Base-by-base conservation (phyloP, 768 basidiomycete species). In the Xerocomus spinulosus region DNA sequence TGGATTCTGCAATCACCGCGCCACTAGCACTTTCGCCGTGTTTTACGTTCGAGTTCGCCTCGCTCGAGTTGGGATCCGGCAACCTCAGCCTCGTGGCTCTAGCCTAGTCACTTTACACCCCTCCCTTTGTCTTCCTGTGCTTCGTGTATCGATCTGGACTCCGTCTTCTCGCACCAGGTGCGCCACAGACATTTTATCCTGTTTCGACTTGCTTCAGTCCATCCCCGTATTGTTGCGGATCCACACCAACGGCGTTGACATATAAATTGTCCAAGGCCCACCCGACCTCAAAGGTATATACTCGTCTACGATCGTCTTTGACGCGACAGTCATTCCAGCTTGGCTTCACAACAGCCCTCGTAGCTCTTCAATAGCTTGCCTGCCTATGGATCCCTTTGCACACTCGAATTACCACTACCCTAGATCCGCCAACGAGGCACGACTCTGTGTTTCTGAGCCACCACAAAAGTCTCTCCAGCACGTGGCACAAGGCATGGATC, bases 351-450 rank as follows among this genome's bases (percentile, higher is more conserved):
- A 37, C 50, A 44, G 30, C 28, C 36, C 35, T 38, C 26, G 33
- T 29, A 9, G 24, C 18, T 10, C 26, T 28, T 24, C 24, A 18
- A 14, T 23, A 18, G 37, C 20, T 24, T 4, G n/a, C 21, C 34
- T 14, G 17, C n/a, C 2, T 24, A 62, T 62, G 61, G 49, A 63
- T 18, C 8, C 18, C 43, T 53, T 52, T 12, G 7, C 37, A 12
- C 48, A 53, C 9, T 32, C 58, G 51, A 50, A 63, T 33, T 53
- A 44, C 24, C 13, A 12, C 4, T 60, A 63, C 26, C 53, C 55
- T 18, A 47, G 44, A 37, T 35, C 48, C 2, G 3, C 42, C n/a
- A 41, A 38, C 17, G 18, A 21, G 5, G 10, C 44, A n/a, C 42
- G 23, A n/a, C 20, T 17, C 24, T 50, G 48, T 26, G 17, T n/a